These are phyloP conservation scores for Dryadomyces quercus-mongolicae DNA, from an alignment of 2,329 filamentous ascomycete genomes.

Conservation along the genomic window DNA sequence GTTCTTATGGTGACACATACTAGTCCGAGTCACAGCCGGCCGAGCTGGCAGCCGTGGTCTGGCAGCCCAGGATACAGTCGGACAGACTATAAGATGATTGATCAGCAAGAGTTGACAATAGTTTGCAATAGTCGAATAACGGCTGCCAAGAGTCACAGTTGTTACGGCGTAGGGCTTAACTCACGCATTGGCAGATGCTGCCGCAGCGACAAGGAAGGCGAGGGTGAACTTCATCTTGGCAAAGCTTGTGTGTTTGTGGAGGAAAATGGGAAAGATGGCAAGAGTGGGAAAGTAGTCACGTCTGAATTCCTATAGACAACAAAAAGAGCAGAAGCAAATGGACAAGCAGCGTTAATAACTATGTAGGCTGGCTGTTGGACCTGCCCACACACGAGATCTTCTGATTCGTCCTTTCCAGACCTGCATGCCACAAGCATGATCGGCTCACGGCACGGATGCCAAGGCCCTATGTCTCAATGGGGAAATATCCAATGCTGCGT, in stretches of 20 bases:
- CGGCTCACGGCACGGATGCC: too few species aligned
- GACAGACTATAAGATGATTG: background rate
- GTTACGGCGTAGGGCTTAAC: background rate
- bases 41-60: background rate
- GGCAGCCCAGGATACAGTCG: background rate
- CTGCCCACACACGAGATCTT: too few species aligned
- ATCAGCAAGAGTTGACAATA: background rate
- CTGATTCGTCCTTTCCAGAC: too few species aligned
- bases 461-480: too few species aligned
- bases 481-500: too few species aligned
- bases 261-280: background rate
- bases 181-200: slow-evolving; percentile 1
- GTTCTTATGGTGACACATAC: background rate
- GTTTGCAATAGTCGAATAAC: background rate
- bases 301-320: too few species aligned
- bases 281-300: background rate
- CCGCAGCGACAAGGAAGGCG: background rate
- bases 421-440: too few species aligned
- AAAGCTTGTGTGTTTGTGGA: background rate
- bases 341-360: too few species aligned
- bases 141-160: too few species aligned
- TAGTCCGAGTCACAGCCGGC: background rate
- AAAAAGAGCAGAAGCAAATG: too few species aligned
- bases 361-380: too few species aligned
- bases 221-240: background rate